Evolutionary conservation across 2,329 filamentous ascomycete species (phyloP).

Genomic region (Alternaria sp.): DNA sequence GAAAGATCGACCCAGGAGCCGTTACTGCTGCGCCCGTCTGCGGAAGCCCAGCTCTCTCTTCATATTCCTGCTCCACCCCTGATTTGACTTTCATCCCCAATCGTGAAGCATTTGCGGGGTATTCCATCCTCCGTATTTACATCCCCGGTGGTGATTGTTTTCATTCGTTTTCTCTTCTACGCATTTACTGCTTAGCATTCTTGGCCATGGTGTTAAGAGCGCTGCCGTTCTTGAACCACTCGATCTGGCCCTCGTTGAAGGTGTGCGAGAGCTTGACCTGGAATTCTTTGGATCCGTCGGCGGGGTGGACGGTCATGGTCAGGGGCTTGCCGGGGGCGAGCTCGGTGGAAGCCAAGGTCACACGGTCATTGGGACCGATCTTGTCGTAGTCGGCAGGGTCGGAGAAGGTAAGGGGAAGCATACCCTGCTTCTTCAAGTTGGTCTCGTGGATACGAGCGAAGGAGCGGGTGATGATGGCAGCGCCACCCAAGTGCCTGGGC

Average conservation of each 20-base stretch:
- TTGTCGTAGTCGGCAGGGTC: conserved; percentile 98
- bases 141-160: conserved; percentile 36
- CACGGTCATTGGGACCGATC: conserved; percentile 89
- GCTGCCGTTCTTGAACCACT: conserved; percentile 99
- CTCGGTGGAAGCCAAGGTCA: conserved; percentile 88
- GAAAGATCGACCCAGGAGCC: conserved; percentile 37
- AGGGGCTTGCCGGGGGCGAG: conserved; percentile 91
- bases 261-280: conserved; percentile 89
- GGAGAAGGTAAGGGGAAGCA: conserved; percentile 96
- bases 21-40: conserved; percentile 23
- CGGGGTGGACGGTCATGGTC: conserved; percentile 89
- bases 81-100: conserved; percentile 17
- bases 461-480: conserved; percentile 92
- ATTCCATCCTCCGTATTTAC: conserved; percentile 39
- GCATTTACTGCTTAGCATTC: conserved; percentile 46
- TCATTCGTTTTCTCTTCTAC: conserved; percentile 5
- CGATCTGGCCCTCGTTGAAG: conserved; percentile 96
- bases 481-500: conserved; percentile 93
- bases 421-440: conserved; percentile 99
- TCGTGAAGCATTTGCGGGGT: conserved; percentile 28
- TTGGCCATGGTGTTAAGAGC: conserved; percentile 99
- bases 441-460: conserved; percentile 99
- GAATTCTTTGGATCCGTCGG: conserved; percentile 76
- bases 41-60: conserved; percentile 23
- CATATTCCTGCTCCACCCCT: conserved; percentile 29